Evolutionary conservation across 2,329 filamentous ascomycete species (phyloP).

Genomic region (Hortaea sp.): DNA sequence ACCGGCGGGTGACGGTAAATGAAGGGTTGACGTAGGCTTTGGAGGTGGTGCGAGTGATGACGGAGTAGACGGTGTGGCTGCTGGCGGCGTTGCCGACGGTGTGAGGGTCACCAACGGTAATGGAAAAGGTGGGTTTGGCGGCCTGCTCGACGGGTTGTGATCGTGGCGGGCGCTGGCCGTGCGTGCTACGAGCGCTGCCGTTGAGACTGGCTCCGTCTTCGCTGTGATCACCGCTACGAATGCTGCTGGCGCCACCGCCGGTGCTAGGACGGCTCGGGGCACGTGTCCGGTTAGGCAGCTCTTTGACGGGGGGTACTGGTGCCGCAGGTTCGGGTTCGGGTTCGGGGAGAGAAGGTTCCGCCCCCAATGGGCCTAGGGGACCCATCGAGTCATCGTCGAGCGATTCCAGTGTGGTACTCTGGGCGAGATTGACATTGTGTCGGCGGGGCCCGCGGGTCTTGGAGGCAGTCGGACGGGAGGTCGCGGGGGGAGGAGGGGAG

Average conservation of each 20-base stretch:
- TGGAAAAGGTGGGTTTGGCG: constrained; percentile 81
- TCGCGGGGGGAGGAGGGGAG: constrained; percentile 3
- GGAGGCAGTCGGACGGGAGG: constrained; percentile 16
- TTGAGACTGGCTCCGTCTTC: constrained; percentile 48
- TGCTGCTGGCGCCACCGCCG: constrained; percentile 41
- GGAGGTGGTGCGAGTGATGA: constrained; percentile 89
- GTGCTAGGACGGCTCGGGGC: constrained; percentile 34
- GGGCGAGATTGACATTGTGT: constrained; percentile 58
- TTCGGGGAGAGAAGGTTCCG: constrained; percentile 26
- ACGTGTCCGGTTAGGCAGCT: constrained; percentile 36
- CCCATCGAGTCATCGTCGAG: constrained; percentile 61
- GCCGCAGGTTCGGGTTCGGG: constrained; percentile 52
- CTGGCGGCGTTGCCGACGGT: constrained; percentile 96
- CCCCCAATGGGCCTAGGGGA: constrained; percentile 59
- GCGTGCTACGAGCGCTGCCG: constrained; percentile 40
- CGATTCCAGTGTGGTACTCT: constrained; percentile 68
- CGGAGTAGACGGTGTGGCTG: constrained; percentile 95
- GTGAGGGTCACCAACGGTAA: constrained; percentile 89
- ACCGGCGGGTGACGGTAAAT: constrained; percentile 82
- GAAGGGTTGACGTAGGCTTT: constrained; percentile 71
- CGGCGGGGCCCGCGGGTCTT: constrained; percentile 44
- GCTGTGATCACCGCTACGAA: constrained; percentile 52
- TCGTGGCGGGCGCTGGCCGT: constrained; percentile 41
- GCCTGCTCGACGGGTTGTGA: constrained; percentile 66
- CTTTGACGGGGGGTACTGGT: constrained; percentile 47